Evolutionary conservation across 2,329 filamentous ascomycete genomes (phyloP).

Genomic region (Fusarium heterosporum): DNA sequence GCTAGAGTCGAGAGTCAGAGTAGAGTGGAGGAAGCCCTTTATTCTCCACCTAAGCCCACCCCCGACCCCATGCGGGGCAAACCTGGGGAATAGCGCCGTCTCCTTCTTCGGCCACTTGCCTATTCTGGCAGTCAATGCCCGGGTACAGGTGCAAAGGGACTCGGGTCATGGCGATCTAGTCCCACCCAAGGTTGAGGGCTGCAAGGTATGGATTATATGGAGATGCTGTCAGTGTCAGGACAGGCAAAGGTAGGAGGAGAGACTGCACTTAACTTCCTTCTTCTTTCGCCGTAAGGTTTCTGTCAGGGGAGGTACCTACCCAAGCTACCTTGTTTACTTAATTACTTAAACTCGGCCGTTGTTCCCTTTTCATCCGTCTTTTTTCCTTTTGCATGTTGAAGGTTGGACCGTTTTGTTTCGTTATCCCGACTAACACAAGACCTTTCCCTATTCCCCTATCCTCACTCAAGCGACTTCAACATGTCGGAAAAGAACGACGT

Average conservation of each 20-base stretch:
- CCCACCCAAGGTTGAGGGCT: slow-evolving; percentile 27
- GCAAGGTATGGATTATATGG: neutral
- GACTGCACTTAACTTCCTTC: slow-evolving; percentile 24
- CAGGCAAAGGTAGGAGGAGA: neutral
- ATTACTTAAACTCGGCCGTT: slow-evolving; percentile 43
- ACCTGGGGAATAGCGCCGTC: slow-evolving; percentile 46
- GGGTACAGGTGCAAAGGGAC: slow-evolving; percentile 46
- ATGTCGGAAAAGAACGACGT: slow-evolving; percentile 56
- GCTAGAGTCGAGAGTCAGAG: slow-evolving; percentile 14
- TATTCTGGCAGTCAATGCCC: slow-evolving; percentile 42
- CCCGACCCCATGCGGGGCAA: slow-evolving; percentile 44
- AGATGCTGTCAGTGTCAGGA: too few species aligned
- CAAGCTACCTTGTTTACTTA: neutral
- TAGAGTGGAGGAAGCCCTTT: slow-evolving; percentile 13
- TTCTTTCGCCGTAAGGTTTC: slow-evolving; percentile 25
- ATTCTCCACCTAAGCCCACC: slow-evolving; percentile 18
- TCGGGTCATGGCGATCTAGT: slow-evolving; percentile 45
- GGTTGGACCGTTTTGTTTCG: slow-evolving; percentile 28
- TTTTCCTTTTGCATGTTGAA: slow-evolving; percentile 15
- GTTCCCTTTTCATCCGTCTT: slow-evolving; percentile 23
- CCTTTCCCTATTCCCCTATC: neutral
- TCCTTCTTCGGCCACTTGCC: slow-evolving; percentile 43
- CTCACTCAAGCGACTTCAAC: slow-evolving; percentile 5
- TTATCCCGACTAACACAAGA: slow-evolving; percentile 9
- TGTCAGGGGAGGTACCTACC: neutral